Evolutionary conservation across 2,329 filamentous ascomycete genomes (phyloP).

Genomic region (Iodosphaeria phyllophila): DNA sequence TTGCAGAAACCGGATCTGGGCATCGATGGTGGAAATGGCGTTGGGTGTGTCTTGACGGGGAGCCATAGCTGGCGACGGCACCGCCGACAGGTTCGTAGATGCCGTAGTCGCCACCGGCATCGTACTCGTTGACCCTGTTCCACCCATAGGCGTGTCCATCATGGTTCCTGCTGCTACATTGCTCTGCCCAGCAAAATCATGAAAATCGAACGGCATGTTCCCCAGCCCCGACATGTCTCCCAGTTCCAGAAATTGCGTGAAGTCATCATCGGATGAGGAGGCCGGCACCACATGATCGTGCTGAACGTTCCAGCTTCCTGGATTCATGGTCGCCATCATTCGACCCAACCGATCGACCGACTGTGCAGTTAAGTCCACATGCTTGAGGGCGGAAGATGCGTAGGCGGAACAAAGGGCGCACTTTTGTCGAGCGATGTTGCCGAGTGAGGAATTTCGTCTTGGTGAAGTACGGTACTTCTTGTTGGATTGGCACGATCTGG

Average conservation of each 20-base stretch:
- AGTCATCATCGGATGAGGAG: constrained; percentile 37
- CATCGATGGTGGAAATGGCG: constrained; percentile 39
- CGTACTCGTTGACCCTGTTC: constrained; percentile 19
- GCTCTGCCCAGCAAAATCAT: constrained; percentile 23
- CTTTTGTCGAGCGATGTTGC: too few species aligned
- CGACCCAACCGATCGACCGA: too few species aligned
- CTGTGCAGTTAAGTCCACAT: too few species aligned
- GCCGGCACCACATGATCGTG: constrained; percentile 34
- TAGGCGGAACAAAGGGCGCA: too few species aligned
- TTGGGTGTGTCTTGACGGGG: constrained; percentile 25
- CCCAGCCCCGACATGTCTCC: constrained; percentile 31
- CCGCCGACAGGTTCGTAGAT: constrained; percentile 27
- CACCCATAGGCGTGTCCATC: constrained; percentile 30
- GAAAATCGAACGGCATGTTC: constrained; percentile 42
- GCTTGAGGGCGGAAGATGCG: too few species aligned
- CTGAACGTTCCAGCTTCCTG: constrained; percentile 34
- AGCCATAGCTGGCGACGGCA: constrained; percentile 25
- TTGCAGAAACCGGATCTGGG: constrained; percentile 46
- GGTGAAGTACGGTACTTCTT: too few species aligned
- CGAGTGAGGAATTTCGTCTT: too few species aligned
- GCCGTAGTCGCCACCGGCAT: constrained; percentile 25
- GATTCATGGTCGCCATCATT: constrained; percentile 28
- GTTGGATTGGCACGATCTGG: too few species aligned
- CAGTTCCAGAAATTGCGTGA: constrained; percentile 46
- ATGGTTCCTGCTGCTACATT: constrained; percentile 19